These are phyloP conservation scores for Globisporangium nunn DNA, from an alignment of 352 stramenopile genomes.

Conservation along the genomic window DNA sequence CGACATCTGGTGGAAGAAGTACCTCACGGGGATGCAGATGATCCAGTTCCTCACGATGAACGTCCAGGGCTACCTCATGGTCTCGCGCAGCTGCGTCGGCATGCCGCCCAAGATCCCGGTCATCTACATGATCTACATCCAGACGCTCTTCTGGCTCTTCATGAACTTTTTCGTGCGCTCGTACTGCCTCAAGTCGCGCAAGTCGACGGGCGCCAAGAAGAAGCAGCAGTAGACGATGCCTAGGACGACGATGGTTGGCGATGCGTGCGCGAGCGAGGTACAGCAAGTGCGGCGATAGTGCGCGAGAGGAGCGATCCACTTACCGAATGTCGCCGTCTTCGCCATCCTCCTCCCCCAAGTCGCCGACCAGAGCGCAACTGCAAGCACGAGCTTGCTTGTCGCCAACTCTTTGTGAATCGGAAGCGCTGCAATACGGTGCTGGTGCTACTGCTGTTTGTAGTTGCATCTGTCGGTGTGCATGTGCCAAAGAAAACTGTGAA, in stretches of 20 bases:
- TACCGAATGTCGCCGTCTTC: too few relatives aligned
- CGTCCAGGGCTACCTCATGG: slow-evolving; percentile 62
- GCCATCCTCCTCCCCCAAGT: too few relatives aligned
- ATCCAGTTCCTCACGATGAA: slow-evolving; percentile 91
- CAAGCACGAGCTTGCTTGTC: too few relatives aligned
- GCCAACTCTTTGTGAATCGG: too few relatives aligned
- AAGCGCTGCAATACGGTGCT: too few relatives aligned
- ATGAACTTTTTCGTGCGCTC: slow-evolving; percentile 95
- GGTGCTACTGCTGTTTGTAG: too few relatives aligned
- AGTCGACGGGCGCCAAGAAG: slow-evolving; percentile 39
- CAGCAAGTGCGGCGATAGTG: too few relatives aligned
- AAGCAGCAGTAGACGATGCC: slow-evolving; percentile 33
- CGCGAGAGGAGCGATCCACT: too few relatives aligned
- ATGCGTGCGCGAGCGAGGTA: too few relatives aligned
- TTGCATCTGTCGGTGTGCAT: neutral
- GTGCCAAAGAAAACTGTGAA: neutral
- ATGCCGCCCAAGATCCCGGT: slow-evolving; percentile 70
- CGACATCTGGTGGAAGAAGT: slow-evolving; percentile 97
- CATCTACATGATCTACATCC: slow-evolving; percentile 95
- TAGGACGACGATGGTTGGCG: neutral
- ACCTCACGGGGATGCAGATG: slow-evolving; percentile 93
- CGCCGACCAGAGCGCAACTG: too few relatives aligned
- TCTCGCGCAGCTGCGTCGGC: slow-evolving; percentile 87
- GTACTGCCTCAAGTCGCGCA: slow-evolving; percentile 76
- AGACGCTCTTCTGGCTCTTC: slow-evolving; percentile 94